Evolutionary conservation across 345 rosid genomes (phyloP), one percentile per base, ranked within the genome.

Genomic region (rapeseed (Brassica napus)): DNA sequence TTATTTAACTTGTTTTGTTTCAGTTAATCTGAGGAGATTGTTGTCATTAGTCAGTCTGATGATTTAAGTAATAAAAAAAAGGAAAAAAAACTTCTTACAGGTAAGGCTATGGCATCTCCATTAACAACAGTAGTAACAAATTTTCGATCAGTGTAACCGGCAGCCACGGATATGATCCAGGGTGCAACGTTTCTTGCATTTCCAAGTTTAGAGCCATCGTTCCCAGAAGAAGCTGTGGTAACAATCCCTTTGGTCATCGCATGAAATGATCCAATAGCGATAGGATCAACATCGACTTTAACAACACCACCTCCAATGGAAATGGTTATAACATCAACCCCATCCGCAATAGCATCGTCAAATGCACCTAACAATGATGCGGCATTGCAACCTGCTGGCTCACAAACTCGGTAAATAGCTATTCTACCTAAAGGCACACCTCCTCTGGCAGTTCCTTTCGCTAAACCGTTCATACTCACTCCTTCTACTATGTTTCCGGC

Each of bases 291-390:
- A 57, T 83, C 88, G 12, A 84, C 87, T 14, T 30, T 58, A 65
- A 54, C 67, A 24, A 23, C 2, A 2, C 5, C 58, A 7, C 94
- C 97, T 3, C 97, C 94, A 0, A 91, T 86, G 4, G 97, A 94
- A 14, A 94, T 61, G 31, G 97, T 92, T 77, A 92, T 85, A 35
- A 92, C 83, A 52, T 94, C 90, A 15, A 94, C 98, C 0, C 98
- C 81, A 52, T 81, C 84, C 6, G 76, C 82, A 18, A 77, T 73
- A 24, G 83, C 83, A 57, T 81, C 83, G 15, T 81, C 83, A 35
- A 81, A 75, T 0, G 83, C 80, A 69, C 85, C 83, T 6, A 84
- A 4, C 0, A 82, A 8, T 5, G 34, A 44, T 3, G 1, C 62
- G 0, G 66, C 18, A 1, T 24, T 37, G 34, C 87, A 82, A 26